Base-by-base conservation (phyloP, 129 eudicot species). In the Lactuca sativa region DNA sequence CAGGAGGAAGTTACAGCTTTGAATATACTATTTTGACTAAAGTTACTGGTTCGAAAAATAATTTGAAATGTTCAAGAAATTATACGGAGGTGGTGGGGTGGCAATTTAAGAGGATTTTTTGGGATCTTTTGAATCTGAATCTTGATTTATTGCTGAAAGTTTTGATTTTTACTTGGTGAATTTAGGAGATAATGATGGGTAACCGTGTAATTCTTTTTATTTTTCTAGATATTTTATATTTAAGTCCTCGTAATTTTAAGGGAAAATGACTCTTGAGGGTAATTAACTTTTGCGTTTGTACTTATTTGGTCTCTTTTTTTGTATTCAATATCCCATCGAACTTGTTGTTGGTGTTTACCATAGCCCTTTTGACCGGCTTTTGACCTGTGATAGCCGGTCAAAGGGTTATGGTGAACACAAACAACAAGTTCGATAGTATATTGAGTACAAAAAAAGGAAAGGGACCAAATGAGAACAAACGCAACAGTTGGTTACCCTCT, bases 31-130 rank as follows among this genome's bases (percentile, higher is more conserved):
- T 13, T 59, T 71, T 31, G 60, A 71, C 76, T 71, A 14, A 31
- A 48, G 59, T 71, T 71, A 71, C 60, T 47, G 76, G 76, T 59
- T 49, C 53, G 15, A 59, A 32, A 37, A 21, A 6, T 21, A 44
- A 47, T 59, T 47, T 33, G 6, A 47, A 32, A 31, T 4, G 1
- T 37, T 62, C 52, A 47, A 47, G 53, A 41, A 38, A 16, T 40
- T 63, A 36, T 36, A 15, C 2, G 66, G 47, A n/a, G 52, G 52
- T 16, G 67, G 67, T 62, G 67, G 4, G 12, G 51, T 36, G 31
- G 67, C 49, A 38, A 62, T 16, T 38, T 9, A 38, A 18, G 69
- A 64, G 56, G 69, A 64, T 64, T 64, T 64, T 17, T 64, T 34
- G 67, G 67, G 67, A 38, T 62, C 8, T 38, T 62, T 36, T 38